Evolutionary conservation across 2,329 filamentous ascomycete genomes (phyloP).

Genomic region (Fusarium multiceps): DNA sequence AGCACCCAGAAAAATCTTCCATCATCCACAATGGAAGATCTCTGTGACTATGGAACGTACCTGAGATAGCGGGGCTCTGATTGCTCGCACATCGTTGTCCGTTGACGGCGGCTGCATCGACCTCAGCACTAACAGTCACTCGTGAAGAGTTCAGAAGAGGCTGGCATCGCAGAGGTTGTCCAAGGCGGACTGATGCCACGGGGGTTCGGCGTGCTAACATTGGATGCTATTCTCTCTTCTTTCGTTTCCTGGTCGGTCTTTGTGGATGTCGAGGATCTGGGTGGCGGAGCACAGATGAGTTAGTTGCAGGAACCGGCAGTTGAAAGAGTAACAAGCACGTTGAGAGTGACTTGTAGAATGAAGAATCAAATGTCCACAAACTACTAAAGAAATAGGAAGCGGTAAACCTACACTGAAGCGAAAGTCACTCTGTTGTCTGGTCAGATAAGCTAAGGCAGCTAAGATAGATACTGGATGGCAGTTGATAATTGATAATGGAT

Average conservation of each 20-base stretch:
- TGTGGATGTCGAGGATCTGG: conserved; percentile 31
- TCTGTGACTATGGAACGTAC: conserved; percentile 34
- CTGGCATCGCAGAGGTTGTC: conserved; percentile 32
- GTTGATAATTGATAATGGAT: conserved; percentile 13
- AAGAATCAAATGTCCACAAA: background rate
- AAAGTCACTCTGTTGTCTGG: conserved; percentile 16
- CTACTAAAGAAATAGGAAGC: background rate
- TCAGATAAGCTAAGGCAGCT: background rate
- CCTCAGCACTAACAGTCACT: conserved; percentile 8
- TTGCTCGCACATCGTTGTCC: conserved; percentile 36
- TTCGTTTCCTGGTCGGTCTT: conserved; percentile 4
- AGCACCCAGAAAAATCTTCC: conserved; percentile 24
- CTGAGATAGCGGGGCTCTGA: conserved; percentile 33
- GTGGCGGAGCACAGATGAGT: conserved; percentile 16
- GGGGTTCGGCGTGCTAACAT: conserved; percentile 40
- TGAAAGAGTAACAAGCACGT: conserved; percentile 10
- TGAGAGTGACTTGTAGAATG: background rate
- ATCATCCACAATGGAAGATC: conserved; percentile 30
- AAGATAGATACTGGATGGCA: background rate
- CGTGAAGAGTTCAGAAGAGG: conserved; percentile 12
- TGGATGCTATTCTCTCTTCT: conserved; percentile 4
- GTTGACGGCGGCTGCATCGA: conserved; percentile 4
- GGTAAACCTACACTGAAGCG: background rate
- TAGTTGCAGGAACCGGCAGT: conserved; percentile 15
- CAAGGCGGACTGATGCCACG: conserved; percentile 34